Evolutionary conservation across 352 stramenopile species (phyloP), one percentile per base, ranked within the genome.

Genomic region (Thalassiosira hispida): DNA sequence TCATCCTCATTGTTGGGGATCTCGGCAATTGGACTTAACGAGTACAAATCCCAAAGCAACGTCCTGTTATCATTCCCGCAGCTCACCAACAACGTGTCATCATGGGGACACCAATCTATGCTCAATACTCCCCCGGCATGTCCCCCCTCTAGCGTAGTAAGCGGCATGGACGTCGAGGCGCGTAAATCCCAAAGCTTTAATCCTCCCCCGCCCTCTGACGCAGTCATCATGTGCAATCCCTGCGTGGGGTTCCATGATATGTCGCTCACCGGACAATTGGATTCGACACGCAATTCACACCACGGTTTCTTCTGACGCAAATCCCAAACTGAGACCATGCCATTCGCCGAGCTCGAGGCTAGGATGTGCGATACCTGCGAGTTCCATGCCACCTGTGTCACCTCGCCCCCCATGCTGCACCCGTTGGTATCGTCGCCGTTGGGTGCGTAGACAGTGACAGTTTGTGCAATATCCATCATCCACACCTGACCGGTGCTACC

Each of bases 1-100:
- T 22, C 42, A 31, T 73, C 49, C 47, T 22, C 42, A 31, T 73
- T 42, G 53, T 88, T 84, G 7, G 96, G 95, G 73, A 99, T 94
- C 77, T 99, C 97, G 47, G 93, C 97, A 56, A 99, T 93, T 18
- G 96, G 93, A 85, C 96, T 93, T 47, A 97, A 89, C 23, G 94
- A 96, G 79, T 96, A 97, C 9, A 99, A 85, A 81, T 99, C 97
- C 97, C 97, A 99, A 5, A 99, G 82, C 18, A 99, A 90, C 18
- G 97, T 99, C 44, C 94, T 90, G 89, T 99, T 99, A 91, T 99
- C 97, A 84, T 98, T 99, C 14, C 91, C 97, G 69, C 95, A 98
- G 33, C 70, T 87, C 18, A 91, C 51, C 47, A 93, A 70, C 20
- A 95, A 59, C 20, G 87, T 84, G 33, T 96, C 94, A 90, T 98